Evolutionary conservation across 768 basidiomycete genomes (phyloP), one percentile per base, ranked within the genome.

Genomic region (Pulveroboletus ravenelii): DNA sequence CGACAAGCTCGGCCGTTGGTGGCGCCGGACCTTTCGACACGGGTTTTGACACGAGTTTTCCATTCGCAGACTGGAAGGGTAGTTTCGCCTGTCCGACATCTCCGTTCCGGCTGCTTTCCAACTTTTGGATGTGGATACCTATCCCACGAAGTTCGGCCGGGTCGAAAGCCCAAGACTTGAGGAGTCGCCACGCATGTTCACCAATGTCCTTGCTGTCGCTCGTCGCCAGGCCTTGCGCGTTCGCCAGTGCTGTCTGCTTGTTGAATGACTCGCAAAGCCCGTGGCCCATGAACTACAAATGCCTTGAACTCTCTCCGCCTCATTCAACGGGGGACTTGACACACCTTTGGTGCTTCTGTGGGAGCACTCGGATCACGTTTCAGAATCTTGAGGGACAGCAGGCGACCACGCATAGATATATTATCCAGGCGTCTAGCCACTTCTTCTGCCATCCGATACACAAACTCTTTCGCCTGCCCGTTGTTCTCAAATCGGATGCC

Each of bases 401-500:
- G 80, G 6, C 81, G 77, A 4, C 93, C 93, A 35, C 79, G 72
- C 77, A 87, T 82, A 27, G 78, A 74, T 38, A 87, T 74, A 17
- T 75, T 78, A 38, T 87, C 75, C 60, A 98, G 70, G 6, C 93
- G 75, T 48, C 75, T 78, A 18, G 85, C 71, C 3, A 95, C 87
- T 65, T 94, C 92, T 29, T 72, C 76, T 0, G 86, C 85, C 72
- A 99, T 80, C 52, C 86, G 82, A 42, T 72, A 74, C 7, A 96
- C 70, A 60, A 95, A 96, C 3, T 72, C 68, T 62, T 92, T 84
- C 6, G 89, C 92, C 62, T 96, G 85, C 34, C 84, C 84, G 50
- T 84, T 76, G 49, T 82, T 82, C 60, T 87, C 81, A 66, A 98
- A 98, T 4, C 96, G 84, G 48, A 99, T 96, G 0, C 93, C 96